Percentiles rank a stretch among this genome's conserved stretches.
Conservation (phyloP, 768 basidiomycete genomes). For the Agaricus sinodeliciosus region DNA sequence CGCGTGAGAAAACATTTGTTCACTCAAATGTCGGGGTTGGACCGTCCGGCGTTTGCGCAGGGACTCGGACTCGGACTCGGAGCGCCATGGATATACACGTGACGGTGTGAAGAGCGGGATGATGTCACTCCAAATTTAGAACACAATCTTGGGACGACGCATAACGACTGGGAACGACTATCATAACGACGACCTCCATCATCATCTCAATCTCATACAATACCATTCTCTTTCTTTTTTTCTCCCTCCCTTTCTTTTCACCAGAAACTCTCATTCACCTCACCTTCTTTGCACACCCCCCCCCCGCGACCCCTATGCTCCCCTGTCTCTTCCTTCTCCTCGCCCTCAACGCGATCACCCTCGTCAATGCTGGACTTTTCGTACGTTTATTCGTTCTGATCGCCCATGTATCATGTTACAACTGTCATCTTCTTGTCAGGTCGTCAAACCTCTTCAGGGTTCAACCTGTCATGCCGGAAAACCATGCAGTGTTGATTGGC, state of each 20-base stretch:
- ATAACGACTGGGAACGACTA: conserved; percentile 8
- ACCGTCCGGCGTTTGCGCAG: too few relatives aligned
- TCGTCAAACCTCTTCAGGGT: conserved; percentile 36
- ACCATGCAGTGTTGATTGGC: conserved; percentile 50
- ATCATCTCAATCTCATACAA: too few relatives aligned
- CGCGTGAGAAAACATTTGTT: too few relatives aligned
- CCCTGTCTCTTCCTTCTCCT: conserved; percentile 13
- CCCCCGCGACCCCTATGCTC: conserved; percentile 3
- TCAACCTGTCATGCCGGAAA: conserved; percentile 48
- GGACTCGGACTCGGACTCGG: too few relatives aligned
- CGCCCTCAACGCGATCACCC: conserved; percentile 18
- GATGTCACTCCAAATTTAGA: neutral
- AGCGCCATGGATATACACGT: neutral
- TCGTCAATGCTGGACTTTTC: conserved; percentile 32
- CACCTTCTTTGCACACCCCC: neutral
- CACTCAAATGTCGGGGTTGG: too few relatives aligned
- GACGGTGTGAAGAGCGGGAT: too few relatives aligned
- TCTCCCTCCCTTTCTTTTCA: neutral
- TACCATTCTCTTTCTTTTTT: neutral
- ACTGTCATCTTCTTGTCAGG: conserved; percentile 26
- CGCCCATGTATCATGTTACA: neutral
- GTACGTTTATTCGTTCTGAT: conserved; percentile 22
- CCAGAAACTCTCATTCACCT: neutral
- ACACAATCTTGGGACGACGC: neutral
- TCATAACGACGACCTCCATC: conserved; percentile 4